Percentiles rank a stretch among this genome's conserved stretches.
Conservation (phyloP, 768 basidiomycete genomes). For the Lanmaoa pseudosensibilis region DNA sequence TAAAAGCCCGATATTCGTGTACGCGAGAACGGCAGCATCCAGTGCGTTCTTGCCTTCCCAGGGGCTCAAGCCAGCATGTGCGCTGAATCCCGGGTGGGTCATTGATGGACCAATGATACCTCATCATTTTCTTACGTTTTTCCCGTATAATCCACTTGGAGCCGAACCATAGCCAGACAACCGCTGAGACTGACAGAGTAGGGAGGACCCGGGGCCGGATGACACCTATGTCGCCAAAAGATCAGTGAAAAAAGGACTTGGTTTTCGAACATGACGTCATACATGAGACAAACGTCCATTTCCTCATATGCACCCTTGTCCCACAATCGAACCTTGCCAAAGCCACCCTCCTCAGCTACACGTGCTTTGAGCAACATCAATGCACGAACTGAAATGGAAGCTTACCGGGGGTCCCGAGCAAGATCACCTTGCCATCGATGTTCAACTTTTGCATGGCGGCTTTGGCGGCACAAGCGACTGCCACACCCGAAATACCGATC, state of each 20-base stretch:
- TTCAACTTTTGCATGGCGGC: constrained; percentile 58
- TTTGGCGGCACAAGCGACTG: constrained; percentile 68
- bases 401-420: constrained; percentile 78
- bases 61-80: constrained; percentile 76
- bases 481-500: constrained; percentile 75
- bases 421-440: constrained; percentile 65
- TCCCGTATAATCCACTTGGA: constrained; percentile 66
- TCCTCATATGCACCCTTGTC: constrained; percentile 71
- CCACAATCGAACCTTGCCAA: constrained; percentile 70
- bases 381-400: background rate
- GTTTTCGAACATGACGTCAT: constrained; percentile 8
- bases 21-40: constrained; percentile 85
- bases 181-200: constrained; percentile 64
- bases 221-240: constrained; percentile 53
- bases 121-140: constrained; percentile 54
- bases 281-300: constrained; percentile 81
- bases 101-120: background rate
- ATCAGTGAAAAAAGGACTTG: background rate
- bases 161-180: constrained; percentile 59
- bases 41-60: constrained; percentile 85
- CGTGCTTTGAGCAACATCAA: background rate
- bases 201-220: constrained; percentile 76
- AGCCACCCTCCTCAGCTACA: constrained; percentile 76
- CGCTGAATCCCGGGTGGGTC: constrained; percentile 40
- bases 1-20: constrained; percentile 74